phyloP scores from a whole-genome alignment of 805 yeast genomes.

The Ogataea saltuana region DNA sequence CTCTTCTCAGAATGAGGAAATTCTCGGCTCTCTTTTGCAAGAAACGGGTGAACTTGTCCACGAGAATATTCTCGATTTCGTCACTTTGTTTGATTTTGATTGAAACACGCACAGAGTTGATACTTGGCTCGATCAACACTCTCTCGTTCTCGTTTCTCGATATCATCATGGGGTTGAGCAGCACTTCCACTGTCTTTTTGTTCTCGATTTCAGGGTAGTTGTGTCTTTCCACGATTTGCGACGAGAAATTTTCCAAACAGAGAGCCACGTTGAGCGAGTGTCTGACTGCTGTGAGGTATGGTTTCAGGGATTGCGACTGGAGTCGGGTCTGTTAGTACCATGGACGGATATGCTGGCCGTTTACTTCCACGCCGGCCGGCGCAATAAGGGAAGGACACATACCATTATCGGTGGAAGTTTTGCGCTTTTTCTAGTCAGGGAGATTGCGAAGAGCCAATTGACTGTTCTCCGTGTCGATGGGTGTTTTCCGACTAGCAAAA shows the following conservation, averaged over 20 bases:
- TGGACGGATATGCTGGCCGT: no score
- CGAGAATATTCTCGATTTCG: slow-evolving; percentile 92
- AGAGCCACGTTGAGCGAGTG: slow-evolving; percentile 90
- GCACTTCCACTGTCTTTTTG: slow-evolving; percentile 74
- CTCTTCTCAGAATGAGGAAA: slow-evolving; percentile 87
- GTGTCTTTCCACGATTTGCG: slow-evolving; percentile 95
- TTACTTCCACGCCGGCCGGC: not conserved
- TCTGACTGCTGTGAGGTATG: slow-evolving; percentile 92
- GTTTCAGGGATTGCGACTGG: slow-evolving; percentile 95
- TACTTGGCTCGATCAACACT: slow-evolving; percentile 89
- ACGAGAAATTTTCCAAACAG: slow-evolving; percentile 89
- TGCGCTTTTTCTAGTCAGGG: no score
- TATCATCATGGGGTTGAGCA: slow-evolving; percentile 85
- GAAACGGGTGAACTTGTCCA: slow-evolving; percentile 91
- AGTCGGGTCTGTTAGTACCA: slow-evolving; percentile 4
- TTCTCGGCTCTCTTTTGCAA: slow-evolving; percentile 94
- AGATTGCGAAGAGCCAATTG: slow-evolving; percentile 4
- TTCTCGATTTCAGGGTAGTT: slow-evolving; percentile 96
- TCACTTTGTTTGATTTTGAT: slow-evolving; percentile 96
- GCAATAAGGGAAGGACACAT: not conserved
- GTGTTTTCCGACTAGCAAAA: no score
- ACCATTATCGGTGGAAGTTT: no score
- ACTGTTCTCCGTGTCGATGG: no score
- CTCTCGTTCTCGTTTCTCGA: slow-evolving; percentile 92
- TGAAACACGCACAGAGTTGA: slow-evolving; percentile 88